phyloP scores from a whole-genome alignment of 2,329 filamentous ascomycete species.

The Ophiostoma fasciatum region DNA sequence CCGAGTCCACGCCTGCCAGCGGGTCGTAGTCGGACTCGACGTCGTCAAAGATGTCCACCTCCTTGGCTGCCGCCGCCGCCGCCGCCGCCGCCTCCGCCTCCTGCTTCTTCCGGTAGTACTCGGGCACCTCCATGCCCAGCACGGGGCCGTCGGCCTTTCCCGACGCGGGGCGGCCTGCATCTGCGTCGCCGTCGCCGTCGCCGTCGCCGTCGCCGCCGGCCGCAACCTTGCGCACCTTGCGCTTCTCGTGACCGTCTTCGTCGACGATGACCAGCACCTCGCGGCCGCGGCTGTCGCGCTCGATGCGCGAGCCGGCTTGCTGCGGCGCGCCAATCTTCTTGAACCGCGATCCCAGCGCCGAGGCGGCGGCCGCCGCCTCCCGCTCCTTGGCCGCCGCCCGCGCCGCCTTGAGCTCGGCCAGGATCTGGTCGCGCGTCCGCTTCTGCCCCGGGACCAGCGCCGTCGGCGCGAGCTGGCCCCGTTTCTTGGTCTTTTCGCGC shows the following conservation, averaged over 20 bases:
- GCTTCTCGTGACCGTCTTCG: constrained; percentile 50
- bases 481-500: constrained; percentile 41
- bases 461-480: constrained; percentile 43
- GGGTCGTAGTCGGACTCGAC: constrained; percentile 54
- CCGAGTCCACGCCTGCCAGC: constrained; percentile 39
- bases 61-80: constrained; percentile 30
- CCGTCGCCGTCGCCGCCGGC: constrained; percentile 15
- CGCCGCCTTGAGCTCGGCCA: constrained; percentile 51
- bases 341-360: constrained; percentile 42
- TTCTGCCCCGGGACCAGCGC: constrained; percentile 41
- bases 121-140: constrained; percentile 51
- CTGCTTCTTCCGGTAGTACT: constrained; percentile 36
- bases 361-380: constrained; percentile 36
- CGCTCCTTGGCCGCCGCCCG: constrained; percentile 44
- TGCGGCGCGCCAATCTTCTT: constrained; percentile 47
- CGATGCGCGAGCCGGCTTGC: constrained; percentile 40
- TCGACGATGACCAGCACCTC: constrained; percentile 52
- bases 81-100: constrained; percentile 27
- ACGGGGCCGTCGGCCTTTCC: constrained; percentile 39
- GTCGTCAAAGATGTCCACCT: constrained; percentile 51
- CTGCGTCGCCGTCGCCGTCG: constrained; percentile 23
- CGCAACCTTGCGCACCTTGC: constrained; percentile 44
- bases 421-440: constrained; percentile 48
- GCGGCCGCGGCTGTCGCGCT: constrained; percentile 43
- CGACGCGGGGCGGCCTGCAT: constrained; percentile 23